Evolutionary conservation across 306 rosid genomes (phyloP).

Genomic region (Ochetophila trinervis): DNA sequence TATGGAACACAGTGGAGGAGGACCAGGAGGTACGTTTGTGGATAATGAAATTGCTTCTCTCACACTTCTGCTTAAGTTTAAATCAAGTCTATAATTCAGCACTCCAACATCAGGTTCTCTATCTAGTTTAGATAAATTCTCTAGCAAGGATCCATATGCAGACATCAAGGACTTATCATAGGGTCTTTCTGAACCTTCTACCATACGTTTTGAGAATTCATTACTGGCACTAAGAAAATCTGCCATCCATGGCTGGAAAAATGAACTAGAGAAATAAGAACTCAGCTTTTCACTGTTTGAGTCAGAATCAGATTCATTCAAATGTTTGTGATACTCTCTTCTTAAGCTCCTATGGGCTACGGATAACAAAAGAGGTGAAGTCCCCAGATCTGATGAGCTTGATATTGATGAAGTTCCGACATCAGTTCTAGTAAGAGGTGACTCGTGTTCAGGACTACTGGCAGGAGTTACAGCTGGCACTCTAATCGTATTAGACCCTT

Average conservation of each 20-base stretch:
- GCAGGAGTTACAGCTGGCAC: slow-evolving; percentile 79
- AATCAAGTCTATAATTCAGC: slow-evolving; percentile 47
- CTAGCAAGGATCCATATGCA: slow-evolving; percentile 51
- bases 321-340: slow-evolving; percentile 36
- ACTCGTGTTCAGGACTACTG: slow-evolving; percentile 70
- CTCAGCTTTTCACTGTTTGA: slow-evolving; percentile 57
- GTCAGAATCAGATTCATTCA: slow-evolving; percentile 59
- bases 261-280: slow-evolving; percentile 51
- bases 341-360: slow-evolving; percentile 43
- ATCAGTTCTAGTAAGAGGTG: slow-evolving; percentile 76
- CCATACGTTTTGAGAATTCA: slow-evolving; percentile 40
- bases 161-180: slow-evolving; percentile 44
- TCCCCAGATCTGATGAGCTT: slow-evolving; percentile 76
- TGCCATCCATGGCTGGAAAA: slow-evolving; percentile 68
- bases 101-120: slow-evolving; percentile 50
- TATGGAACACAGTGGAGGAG: slow-evolving; percentile 92
- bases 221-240: slow-evolving; percentile 46
- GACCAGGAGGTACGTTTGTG: slow-evolving; percentile 55
- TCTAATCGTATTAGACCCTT: slow-evolving; percentile 35
- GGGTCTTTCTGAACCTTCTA: slow-evolving; percentile 29
- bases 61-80: slow-evolving; percentile 69
- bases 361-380: slow-evolving; percentile 55
- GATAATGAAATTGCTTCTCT: slow-evolving; percentile 68
- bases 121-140: slow-evolving; percentile 51
- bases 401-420: slow-evolving; percentile 85